phyloP scores from a whole-genome alignment of 257 asterid species.

The Parsonsia alboflavescens region DNA sequence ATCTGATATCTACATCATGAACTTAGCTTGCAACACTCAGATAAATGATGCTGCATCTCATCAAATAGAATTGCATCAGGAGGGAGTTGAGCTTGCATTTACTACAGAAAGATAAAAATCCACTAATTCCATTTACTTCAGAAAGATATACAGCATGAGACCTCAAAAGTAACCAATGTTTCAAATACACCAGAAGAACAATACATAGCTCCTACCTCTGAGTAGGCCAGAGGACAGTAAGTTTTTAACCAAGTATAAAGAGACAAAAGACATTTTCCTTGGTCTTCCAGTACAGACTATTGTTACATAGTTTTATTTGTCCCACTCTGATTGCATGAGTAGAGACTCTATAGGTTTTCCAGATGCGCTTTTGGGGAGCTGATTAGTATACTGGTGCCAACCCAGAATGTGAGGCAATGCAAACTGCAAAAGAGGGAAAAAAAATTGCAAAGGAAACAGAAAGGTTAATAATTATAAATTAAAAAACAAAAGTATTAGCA shows the following conservation, averaged over 20 bases:
- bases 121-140: background rate
- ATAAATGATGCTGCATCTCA: background rate
- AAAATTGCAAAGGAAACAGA: conserved; percentile 3
- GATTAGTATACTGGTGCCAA: conserved; percentile 56
- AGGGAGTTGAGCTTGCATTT: background rate
- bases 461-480: background rate
- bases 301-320: conserved; percentile 36
- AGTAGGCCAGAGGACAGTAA: background rate
- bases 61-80: background rate
- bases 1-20: background rate
- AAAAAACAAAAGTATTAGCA: background rate
- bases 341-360: conserved; percentile 28
- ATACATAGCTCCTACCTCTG: background rate
- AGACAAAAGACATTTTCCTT: background rate
- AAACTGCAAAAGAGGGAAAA: conserved; percentile 49
- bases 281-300: background rate
- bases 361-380: conserved; percentile 23
- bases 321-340: conserved; percentile 63
- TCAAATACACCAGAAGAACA: background rate
- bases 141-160: background rate
- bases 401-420: conserved; percentile 95
- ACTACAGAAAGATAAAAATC: background rate
- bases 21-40: background rate
- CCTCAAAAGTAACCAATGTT: background rate
- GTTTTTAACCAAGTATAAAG: background rate